Base-by-base conservation (phyloP, 148 eudicot species). In the Rhododendron griersonianum region DNA sequence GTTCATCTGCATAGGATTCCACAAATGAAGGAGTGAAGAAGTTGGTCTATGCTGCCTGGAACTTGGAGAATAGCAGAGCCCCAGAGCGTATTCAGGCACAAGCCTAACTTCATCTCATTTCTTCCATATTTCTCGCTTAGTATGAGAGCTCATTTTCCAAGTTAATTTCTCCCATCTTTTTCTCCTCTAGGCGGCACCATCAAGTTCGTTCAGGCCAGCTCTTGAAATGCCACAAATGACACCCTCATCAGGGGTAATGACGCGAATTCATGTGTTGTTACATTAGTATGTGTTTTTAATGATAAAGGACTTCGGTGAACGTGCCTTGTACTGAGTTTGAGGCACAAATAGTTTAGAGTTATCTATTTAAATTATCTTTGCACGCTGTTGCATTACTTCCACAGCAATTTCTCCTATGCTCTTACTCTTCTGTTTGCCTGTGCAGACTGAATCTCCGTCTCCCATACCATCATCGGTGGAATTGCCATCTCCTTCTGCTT, bases 151-250 rank as follows among this genome's bases (percentile, higher is more conserved):
- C 83, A 30, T 81, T 37, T 65, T 45, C 30, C 30, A 75, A 14
- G 69, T 65, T 35, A 80, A 45, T 53, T 44, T 13, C 45, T 53
- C 44, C 78, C 33, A 47, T 71, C 84, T 25, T 41, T 57, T 77
- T 33, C 37, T 59, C 33, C 19, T 80, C 11, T 81, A 94, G 98
- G 96, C 86, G 45, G 47, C 89, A 33, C 86, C 93, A 48, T 90
- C 96, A 18, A 89, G 87, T 90, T 88, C 95, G 16, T 89, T 94
- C 69, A 91, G 88, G 88, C 94, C 92, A 77, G 96, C 96, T 85
- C 90, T 95, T 89, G 99, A 93, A 92, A 89, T 87, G 83, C 91
- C 95, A 78, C 92, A 82, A 75, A 47, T 87, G 88, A 84, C 92
- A 81, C 88, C 88, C 28, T 79, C 92, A 25, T 88, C 93, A 59